Evolutionary conservation across 208 protist species (phyloP), one percentile per base, ranked within the genome.

Genomic region (Trichomonas gallinae): DNA sequence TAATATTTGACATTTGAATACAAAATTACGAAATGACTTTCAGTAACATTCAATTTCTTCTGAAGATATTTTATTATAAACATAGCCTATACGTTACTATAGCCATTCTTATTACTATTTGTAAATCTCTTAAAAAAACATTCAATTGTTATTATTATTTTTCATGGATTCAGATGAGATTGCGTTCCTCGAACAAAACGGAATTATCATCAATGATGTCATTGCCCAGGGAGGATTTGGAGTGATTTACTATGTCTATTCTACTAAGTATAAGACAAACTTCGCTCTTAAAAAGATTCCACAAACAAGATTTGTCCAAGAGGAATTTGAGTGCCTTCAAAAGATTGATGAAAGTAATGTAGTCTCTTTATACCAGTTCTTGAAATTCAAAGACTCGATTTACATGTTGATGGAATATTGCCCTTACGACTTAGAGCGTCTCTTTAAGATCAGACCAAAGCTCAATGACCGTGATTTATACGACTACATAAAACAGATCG

Each of bases 401-500:
- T 72, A 72, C 58, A 72, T 72, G 58, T 72, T 72, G 26, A 72
- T 72, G 58, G 58, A 72, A 72, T 72, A 72, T 72, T 72, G 58
- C 58, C 11, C 26, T n/a, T n/a, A 17, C 11, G 58, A 72, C 26
- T 72, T 72, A 72, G 58, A 72, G 58, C 4, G 21, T 8, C 11
- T 72, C 11, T 2, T 72, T 72, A 17, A n/a, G 11, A n/a, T n/a
- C 26, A n/a, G 58, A 26, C 26, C 58, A n/a, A 72, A n/a, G 26
- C 11, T 72, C 8, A n/a, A 17, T 4, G 26, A n/a, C 6, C 3
- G 3, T 31, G 58, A 72, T 4, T n/a, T 72, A n/a, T 26, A n/a
- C 26, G 26, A 85, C 10, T 89, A 46, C 17, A 46, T 44, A 6
- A 45, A 89, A 89, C 15, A 98, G 89, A 96, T 98, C 6, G 96